These are phyloP conservation scores for Hericium alpestre DNA, from an alignment of 768 basidiomycete genomes.

Conservation along the genomic window DNA sequence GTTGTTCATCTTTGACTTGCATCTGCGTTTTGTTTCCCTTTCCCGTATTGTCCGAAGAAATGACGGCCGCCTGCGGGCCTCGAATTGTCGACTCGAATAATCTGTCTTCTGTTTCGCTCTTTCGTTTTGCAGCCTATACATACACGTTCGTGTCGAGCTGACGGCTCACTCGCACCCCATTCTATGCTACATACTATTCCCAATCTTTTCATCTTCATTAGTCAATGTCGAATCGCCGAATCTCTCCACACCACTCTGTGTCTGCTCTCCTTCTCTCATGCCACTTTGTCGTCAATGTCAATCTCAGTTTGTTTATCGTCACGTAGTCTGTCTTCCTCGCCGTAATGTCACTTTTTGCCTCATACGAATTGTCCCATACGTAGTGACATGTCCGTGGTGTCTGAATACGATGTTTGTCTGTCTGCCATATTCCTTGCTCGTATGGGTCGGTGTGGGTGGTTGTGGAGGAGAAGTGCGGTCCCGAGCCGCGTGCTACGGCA, in stretches of 20 bases:
- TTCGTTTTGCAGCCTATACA: not conserved
- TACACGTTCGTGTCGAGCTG: not conserved
- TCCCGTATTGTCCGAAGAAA: not conserved
- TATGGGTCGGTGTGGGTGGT: no score
- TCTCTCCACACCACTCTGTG: not conserved
- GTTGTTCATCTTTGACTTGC: not conserved
- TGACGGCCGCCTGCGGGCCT: not conserved
- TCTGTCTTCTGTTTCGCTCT: not conserved
- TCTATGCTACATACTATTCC: not conserved
- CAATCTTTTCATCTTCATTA: not conserved
- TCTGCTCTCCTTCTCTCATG: not conserved
- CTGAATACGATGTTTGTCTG: not conserved
- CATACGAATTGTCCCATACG: not conserved
- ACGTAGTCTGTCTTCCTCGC: not conserved
- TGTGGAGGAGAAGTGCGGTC: not conserved
- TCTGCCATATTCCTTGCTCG: not conserved
- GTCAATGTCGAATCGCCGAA: not conserved
- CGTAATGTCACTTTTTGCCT: not conserved
- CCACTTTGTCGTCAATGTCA: slow-evolving; percentile 2
- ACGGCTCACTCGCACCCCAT: not conserved
- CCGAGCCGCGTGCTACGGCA: not conserved
- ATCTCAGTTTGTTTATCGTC: slow-evolving; percentile 1
- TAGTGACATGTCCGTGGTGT: not conserved
- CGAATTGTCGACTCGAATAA: not conserved
- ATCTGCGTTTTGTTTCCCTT: not conserved